Base-by-base conservation (phyloP, 495 filamentous ascomycete species). In the Hypoxylon lenormandii region DNA sequence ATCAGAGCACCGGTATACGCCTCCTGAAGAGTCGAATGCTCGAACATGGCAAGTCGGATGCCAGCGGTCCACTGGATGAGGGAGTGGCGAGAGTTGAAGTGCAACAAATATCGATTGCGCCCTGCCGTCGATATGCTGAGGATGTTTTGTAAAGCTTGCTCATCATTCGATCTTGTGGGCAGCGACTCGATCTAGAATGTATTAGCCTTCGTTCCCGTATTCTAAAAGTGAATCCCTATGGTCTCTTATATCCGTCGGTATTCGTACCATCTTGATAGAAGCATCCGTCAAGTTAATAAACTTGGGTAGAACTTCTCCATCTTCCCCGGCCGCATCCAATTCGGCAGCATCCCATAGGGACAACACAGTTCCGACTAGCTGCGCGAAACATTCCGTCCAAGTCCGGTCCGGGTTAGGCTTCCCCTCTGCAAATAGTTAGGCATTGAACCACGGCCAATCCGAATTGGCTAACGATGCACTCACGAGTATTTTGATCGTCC, bases 251-350 rank as follows among this genome's bases (percentile, higher is more conserved):
- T 15, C 22, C 19, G 11, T 40, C 18, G 22, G 53, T 45, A 15
- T 52, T 61, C 80, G 51, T 83, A 97, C 95, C 94, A 97, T 96
- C 74, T 94, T 97, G 72, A 99, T 91, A 0, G 94, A 96, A 11
- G 94, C 94, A 85, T 99, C 95, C 2, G 95, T 93, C 65, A 99
- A 82, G 77, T 99, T 99, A 74, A 99, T 90, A 77, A 97, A 99
- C 48, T 92, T 97, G 18, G 95, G 93, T 16, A 96, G 82, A 36
- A 97, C 92, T 70, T 97, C 92, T 33, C 88, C 88, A 61, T 94
- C 88, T 43, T 90, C 87, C 15, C 88, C 92, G 12, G 92, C 93
- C 42, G 89, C 89, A 84, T 98, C 95, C 74, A 99, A 83, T 78
- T 94, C 93, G 64, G 91, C 88, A 16, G 94, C 94, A 80, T 98